A percentile compares a stretch with the other conserved stretches of the same genome.
These are phyloP conservation scores for Chlorella vulgaris DNA, from an alignment of 139 green algal genomes.

Conservation along the genomic window DNA sequence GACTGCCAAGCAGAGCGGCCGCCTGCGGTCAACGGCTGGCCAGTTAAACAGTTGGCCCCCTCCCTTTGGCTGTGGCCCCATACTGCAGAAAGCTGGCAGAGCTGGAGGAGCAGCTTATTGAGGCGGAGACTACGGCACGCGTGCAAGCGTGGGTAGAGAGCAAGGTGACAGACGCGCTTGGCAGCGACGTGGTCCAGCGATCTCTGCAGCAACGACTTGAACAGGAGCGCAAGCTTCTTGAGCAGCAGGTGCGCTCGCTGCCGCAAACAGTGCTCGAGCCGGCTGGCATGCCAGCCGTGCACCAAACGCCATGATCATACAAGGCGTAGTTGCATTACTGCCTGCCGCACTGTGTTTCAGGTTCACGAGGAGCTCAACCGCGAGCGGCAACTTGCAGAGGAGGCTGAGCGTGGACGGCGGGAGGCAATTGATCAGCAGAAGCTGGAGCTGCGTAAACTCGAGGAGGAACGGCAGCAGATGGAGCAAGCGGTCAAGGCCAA, in stretches of 20 bases:
- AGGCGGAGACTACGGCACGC: slow-evolving; percentile 49
- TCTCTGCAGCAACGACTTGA: slow-evolving; percentile 54
- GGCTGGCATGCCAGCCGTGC: background rate
- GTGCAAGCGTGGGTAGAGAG: slow-evolving; percentile 49
- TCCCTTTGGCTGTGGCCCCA: too few relatives aligned
- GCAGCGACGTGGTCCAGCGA: slow-evolving; percentile 56
- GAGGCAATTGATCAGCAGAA: slow-evolving; percentile 60
- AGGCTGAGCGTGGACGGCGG: slow-evolving; percentile 39
- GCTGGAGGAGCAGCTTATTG: slow-evolving; percentile 51
- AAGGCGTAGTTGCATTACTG: too few relatives aligned
- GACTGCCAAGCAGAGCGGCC: background rate
- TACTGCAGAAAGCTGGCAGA: slow-evolving; percentile 36
- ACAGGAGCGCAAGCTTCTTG: slow-evolving; percentile 53
- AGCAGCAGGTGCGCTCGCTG: slow-evolving; percentile 53
- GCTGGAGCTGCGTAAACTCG: slow-evolving; percentile 56
- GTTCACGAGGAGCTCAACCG: slow-evolving; percentile 61
- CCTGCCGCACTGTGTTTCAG: too few relatives aligned
- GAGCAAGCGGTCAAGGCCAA: slow-evolving; percentile 5
- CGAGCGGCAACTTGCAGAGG: slow-evolving; percentile 50
- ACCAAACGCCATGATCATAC: background rate
- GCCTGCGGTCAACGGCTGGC: too few relatives aligned
- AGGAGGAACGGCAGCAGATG: slow-evolving; percentile 39
- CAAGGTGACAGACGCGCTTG: slow-evolving; percentile 54
- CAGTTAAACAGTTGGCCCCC: too few relatives aligned
- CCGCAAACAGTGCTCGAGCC: too few relatives aligned